These are phyloP conservation scores for Goffeauzyma gilvescens DNA, from an alignment of 768 basidiomycete genomes.

Conservation along the genomic window DNA sequence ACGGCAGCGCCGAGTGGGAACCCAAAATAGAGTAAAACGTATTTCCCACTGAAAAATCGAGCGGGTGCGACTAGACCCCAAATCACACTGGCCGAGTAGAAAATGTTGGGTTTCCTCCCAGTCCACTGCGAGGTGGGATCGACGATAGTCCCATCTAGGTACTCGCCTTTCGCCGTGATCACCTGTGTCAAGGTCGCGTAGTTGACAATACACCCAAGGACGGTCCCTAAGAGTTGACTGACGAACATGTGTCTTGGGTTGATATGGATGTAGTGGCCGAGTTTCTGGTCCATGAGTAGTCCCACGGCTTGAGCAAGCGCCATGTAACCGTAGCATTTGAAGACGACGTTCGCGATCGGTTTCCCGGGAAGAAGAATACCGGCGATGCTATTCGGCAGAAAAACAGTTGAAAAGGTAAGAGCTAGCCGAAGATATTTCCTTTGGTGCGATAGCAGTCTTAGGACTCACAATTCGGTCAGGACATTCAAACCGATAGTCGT, in stretches of 20 bases:
- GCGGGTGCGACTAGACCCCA: conserved; percentile 27
- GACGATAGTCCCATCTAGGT: conserved; percentile 25
- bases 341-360: conserved; percentile 30
- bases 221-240: conserved; percentile 27
- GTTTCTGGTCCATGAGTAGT: conserved; percentile 28
- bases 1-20: conserved; percentile 28
- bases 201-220: conserved; percentile 29
- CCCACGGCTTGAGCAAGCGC: conserved; percentile 30
- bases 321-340: conserved; percentile 30
- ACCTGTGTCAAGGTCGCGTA: conserved; percentile 29
- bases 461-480: conserved; percentile 31
- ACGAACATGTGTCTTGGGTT: conserved; percentile 26
- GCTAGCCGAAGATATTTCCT: no score
- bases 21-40: conserved; percentile 14
- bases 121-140: conserved; percentile 31
- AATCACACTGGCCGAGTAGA: conserved; percentile 31
- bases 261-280: conserved; percentile 23
- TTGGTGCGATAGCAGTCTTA: not conserved
- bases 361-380: conserved; percentile 30
- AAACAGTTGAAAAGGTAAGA: not conserved
- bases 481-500: conserved; percentile 33
- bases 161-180: conserved; percentile 24
- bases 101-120: conserved; percentile 28
- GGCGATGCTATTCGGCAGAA: conserved; percentile 18
- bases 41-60: conserved; percentile 30